phyloP scores from a whole-genome alignment of 306 rosid species.

The Betula pendula region DNA sequence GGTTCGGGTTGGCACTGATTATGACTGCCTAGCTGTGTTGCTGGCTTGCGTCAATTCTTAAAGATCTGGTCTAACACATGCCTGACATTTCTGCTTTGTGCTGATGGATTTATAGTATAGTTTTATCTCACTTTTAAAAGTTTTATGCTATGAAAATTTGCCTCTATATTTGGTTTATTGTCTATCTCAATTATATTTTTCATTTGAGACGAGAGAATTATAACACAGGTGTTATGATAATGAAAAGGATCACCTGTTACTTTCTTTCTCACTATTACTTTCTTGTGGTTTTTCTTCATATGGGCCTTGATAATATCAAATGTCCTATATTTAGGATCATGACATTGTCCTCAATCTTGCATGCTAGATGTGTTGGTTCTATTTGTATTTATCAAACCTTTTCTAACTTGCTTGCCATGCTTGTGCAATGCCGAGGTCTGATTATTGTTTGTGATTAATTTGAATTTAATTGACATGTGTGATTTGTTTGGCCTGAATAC shows the following conservation, averaged over 20 bases:
- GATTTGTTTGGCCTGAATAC: no score
- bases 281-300: background rate
- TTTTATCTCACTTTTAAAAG: background rate
- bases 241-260: background rate
- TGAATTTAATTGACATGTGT: no score
- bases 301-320: background rate
- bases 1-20: slow-evolving; percentile 42
- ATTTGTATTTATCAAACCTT: background rate
- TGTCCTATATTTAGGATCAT: background rate
- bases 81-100: slow-evolving; percentile 15
- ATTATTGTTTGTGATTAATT: slow-evolving; percentile 17
- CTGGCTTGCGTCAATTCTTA: slow-evolving; percentile 39
- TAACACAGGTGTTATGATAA: background rate
- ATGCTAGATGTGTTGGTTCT: background rate
- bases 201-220: background rate
- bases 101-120: slow-evolving; percentile 15
- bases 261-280: no score
- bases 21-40: slow-evolving; percentile 44
- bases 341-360: background rate
- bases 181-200: background rate
- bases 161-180: no score
- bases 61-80: slow-evolving; percentile 6
- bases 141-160: background rate
- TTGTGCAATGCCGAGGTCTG: background rate
- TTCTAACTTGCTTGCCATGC: background rate